These are phyloP conservation scores for Aspergillus calidoustus DNA, from an alignment of 2,329 filamentous ascomycete genomes.

Conservation along the genomic window DNA sequence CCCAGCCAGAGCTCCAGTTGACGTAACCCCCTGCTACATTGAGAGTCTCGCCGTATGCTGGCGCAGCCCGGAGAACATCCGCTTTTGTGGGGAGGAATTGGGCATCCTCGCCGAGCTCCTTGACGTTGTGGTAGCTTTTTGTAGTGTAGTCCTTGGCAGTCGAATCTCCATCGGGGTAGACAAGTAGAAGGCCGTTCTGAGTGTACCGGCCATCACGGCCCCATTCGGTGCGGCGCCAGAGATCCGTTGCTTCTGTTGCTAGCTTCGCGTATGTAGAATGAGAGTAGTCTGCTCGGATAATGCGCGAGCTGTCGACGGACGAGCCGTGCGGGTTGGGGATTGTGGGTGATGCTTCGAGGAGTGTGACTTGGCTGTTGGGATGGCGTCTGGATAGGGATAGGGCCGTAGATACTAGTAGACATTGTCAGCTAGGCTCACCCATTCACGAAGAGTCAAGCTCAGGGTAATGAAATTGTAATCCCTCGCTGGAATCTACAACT, in stretches of 20 bases:
- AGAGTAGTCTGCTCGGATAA: constrained; percentile 77
- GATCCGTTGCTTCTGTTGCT: constrained; percentile 72
- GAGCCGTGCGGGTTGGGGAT: constrained; percentile 64
- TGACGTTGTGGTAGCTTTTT: constrained; percentile 48
- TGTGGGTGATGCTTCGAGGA: constrained; percentile 59
- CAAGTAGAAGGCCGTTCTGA: constrained; percentile 49
- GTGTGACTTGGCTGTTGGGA: constrained; percentile 56
- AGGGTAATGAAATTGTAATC: not conserved
- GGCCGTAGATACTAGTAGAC: constrained; percentile 64
- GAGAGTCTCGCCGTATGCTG: constrained; percentile 39
- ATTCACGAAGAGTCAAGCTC: not conserved
- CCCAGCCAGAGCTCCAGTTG: constrained; percentile 54
- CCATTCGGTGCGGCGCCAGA: constrained; percentile 59
- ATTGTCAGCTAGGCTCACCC: constrained; percentile 9
- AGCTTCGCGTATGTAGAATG: constrained; percentile 76
- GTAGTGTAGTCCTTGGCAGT: constrained; percentile 41
- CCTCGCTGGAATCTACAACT: constrained; percentile 26
- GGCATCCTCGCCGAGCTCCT: constrained; percentile 38
- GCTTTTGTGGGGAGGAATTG: constrained; percentile 37
- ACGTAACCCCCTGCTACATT: constrained; percentile 49
- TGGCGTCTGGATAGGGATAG: constrained; percentile 69
- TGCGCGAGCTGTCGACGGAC: constrained; percentile 65
- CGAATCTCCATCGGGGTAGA: constrained; percentile 39
- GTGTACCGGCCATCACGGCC: constrained; percentile 49
- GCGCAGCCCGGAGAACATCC: constrained; percentile 41